A percentile compares a stretch with the other conserved stretches of the same genome.
Evolutionary conservation across 2,329 filamentous ascomycete genomes (phyloP).

Genomic region (Aspergillus intermedius): DNA sequence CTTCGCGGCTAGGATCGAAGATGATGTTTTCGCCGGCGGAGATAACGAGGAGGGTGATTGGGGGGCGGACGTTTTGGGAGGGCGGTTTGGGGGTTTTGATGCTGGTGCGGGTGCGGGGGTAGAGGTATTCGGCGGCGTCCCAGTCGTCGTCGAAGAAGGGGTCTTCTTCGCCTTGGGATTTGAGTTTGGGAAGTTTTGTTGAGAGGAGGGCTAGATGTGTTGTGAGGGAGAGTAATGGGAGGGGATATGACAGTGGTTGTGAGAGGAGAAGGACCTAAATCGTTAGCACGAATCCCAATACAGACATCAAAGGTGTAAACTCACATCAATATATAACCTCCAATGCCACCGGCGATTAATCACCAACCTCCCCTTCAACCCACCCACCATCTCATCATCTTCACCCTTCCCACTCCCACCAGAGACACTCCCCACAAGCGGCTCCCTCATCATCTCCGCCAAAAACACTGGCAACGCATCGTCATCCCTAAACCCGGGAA

Average conservation of each 20-base stretch:
- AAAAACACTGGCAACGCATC: constrained; percentile 84
- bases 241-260: constrained; percentile 84
- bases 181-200: constrained; percentile 74
- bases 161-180: constrained; percentile 84
- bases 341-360: constrained; percentile 94
- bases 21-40: constrained; percentile 81
- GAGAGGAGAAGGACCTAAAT: constrained; percentile 81
- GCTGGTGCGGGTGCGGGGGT: constrained; percentile 45
- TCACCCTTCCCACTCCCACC: constrained; percentile 53
- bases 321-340: constrained; percentile 89
- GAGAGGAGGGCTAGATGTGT: constrained; percentile 88
- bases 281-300: constrained; percentile 2
- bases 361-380: constrained; percentile 62
- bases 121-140: constrained; percentile 74
- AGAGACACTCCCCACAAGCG: constrained; percentile 65
- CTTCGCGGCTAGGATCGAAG: constrained; percentile 86
- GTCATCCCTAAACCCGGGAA: constrained; percentile 84
- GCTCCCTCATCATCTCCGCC: constrained; percentile 81
- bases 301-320: constrained; percentile 23
- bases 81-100: constrained; percentile 14
- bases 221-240: constrained; percentile 85
- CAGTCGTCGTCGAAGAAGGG: constrained; percentile 98
- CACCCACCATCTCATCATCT: constrained; percentile 66
- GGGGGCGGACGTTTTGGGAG: constrained; percentile 53
- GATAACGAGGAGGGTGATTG: constrained; percentile 85